Evolutionary conservation across 768 basidiomycete species (phyloP).

Genomic region (Hericium coralloides): DNA sequence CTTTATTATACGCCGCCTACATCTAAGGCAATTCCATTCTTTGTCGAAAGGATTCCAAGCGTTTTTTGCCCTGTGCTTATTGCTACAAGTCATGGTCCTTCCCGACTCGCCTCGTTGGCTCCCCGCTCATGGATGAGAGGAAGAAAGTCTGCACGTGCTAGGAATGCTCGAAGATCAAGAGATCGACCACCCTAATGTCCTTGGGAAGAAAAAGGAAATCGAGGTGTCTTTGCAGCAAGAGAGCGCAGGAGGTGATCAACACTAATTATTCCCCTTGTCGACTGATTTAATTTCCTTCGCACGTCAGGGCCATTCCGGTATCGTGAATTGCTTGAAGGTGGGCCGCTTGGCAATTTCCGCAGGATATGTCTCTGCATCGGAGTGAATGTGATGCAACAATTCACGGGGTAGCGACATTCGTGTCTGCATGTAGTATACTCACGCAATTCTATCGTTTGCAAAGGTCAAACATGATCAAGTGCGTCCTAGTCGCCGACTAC

Average conservation of each 20-base stretch:
- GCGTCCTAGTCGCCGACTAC: neutral
- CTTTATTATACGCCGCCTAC: neutral
- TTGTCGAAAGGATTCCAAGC: neutral
- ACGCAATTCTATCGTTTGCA: too few species aligned
- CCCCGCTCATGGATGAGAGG: neutral
- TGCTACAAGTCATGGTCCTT: neutral
- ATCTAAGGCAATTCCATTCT: neutral
- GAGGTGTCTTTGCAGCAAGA: neutral
- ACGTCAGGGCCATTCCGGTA: slow-evolving; percentile 22
- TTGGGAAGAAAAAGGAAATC: neutral
- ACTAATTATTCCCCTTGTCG: too few species aligned
- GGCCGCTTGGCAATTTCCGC: slow-evolving; percentile 29
- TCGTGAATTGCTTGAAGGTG: slow-evolving; percentile 27
- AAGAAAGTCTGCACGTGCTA: neutral
- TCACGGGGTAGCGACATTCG: slow-evolving; percentile 15
- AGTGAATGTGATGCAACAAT: slow-evolving; percentile 34
- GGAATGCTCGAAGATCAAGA: neutral
- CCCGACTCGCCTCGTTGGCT: neutral
- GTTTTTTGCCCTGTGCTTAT: neutral
- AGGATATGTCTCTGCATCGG: slow-evolving; percentile 31
- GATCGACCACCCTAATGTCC: neutral
- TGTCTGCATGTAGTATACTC: too few species aligned
- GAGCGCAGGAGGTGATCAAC: neutral
- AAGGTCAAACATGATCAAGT: neutral
- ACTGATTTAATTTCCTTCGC: neutral